Base-by-base conservation (phyloP, 805 yeast genomes). In the Candida hungchunana region DNA sequence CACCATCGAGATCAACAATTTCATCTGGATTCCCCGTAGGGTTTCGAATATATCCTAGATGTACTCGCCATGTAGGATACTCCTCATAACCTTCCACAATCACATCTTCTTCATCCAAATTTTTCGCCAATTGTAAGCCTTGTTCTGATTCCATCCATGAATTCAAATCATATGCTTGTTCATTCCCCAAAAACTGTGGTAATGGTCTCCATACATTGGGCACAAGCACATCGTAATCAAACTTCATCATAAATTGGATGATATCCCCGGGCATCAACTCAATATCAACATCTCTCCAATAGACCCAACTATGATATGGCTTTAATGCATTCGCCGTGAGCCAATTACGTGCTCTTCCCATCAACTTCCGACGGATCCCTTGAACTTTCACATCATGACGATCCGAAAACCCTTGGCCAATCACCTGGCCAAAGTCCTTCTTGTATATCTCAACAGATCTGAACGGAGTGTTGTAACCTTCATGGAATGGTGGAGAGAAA, bases 141-240 rank as follows among this genome's bases (percentile, higher is more conserved):
- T 82, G 77, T 6, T 77, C 82, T 4, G 89, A 77, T 63, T 93
- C 98, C 39, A 86, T 75, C 98, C 98, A 93, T 11, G 97, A 85
- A 62, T 93, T 93, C 55, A 93, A 73, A 62, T 93, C 98, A 59
- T 93, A 93, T 1, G 97, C 88, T 61, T 93, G 98, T 56, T 85
- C 94, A 46, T 77, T 75, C 14, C 93, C 94, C 44, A 93, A 72
- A 62, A 89, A 93, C 30, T 79, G 82, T 3, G 98, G 98, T 43
- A 93, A 69, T 2, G 97, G 98, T 50, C 98, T 73, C 98, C 98
- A 93, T 22, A 93, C 96, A 54, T 93, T 87, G 19, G 87, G 95
- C 26, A 82, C 72, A 58, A 84, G 68, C 12, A 84, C 82, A 53
- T 84, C 95, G 53, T 69, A 79, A 45, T 74, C 72, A 43, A 66